Evolutionary conservation across 2,329 filamentous ascomycete species (phyloP).

Genomic region (Thelonectria olida): DNA sequence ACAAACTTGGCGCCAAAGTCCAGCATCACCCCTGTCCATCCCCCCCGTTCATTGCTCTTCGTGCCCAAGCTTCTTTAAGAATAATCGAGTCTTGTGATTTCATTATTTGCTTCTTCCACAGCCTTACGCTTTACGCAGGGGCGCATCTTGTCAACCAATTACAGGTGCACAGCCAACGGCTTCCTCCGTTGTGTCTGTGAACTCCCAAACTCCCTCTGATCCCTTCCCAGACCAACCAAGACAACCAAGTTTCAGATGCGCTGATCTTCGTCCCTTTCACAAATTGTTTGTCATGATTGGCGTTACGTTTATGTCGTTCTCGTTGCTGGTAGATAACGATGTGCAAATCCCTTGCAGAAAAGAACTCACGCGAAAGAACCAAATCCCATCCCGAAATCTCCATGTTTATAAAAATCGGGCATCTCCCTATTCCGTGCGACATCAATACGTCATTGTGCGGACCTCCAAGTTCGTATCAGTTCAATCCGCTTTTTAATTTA

Average conservation of each 20-base stretch:
- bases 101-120: neutral
- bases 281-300: neutral
- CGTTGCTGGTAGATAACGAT: neutral
- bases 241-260: neutral
- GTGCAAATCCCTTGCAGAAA: neutral
- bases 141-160: neutral
- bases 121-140: neutral
- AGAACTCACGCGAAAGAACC: neutral
- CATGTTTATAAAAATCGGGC: neutral
- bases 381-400: neutral
- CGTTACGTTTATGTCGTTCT: neutral
- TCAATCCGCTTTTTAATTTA: neutral
- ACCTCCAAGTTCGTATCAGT: neutral
- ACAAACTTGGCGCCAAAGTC: neutral
- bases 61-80: neutral
- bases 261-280: neutral
- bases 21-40: neutral
- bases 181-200: too few relatives aligned
- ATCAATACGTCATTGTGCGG: neutral
- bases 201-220: too few relatives aligned
- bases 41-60: neutral
- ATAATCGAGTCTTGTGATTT: neutral
- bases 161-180: too few relatives aligned
- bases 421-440: neutral
- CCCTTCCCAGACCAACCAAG: neutral